Base-by-base conservation (phyloP, 352 stramenopile species). In the Phytophthora idaei region DNA sequence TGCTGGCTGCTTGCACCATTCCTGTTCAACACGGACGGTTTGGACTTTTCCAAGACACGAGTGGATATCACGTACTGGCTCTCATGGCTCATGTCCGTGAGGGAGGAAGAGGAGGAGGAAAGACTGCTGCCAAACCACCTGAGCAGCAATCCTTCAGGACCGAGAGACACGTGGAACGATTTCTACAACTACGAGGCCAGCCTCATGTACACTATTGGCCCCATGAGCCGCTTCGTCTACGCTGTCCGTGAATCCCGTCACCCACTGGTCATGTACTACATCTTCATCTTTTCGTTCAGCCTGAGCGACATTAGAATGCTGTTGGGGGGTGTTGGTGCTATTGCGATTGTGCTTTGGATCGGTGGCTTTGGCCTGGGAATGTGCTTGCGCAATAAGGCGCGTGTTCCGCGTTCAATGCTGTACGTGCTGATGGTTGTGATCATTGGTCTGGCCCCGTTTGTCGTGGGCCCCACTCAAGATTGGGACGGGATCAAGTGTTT, bases 11-110 rank as follows among this genome's bases (percentile, higher is more conserved):
- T 92, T 34, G 85, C 87, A 1, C 89, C 89, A 4, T 95, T 96
- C 67, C 78, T 96, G 53, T 95, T 93, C 76, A 95, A 95, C 66
- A 94, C 89, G 29, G 86, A 94, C 53, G 87, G 87, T 2, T 76
- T 96, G 53, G 89, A 96, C 55, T 96, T 94, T 48, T 74, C 80
- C 4, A 96, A 96, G 76, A 95, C 85, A 2, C 80, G 77, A 37
- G 87, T 91, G 12, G 89, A 96, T 73, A 79, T 94, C n/a, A 76
- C 64, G 4, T 82, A 96, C 68, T 96, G 85, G 83, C 69, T 95
- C 3, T 57, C 69, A 5, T 96, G 89, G 89, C 87, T 96, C 67
- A 92, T 93, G 78, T 84, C 76, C 7, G 77, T 88, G 4, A 71
- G 71, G 7, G 67, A 74, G 3, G 76, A 78, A 10, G 71, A 86